A percentile compares a stretch with the other conserved stretches of the same genome.
These are phyloP conservation scores for Alternaria novae-zelandiae DNA, from an alignment of 2,329 filamentous ascomycete species.

Conservation along the genomic window DNA sequence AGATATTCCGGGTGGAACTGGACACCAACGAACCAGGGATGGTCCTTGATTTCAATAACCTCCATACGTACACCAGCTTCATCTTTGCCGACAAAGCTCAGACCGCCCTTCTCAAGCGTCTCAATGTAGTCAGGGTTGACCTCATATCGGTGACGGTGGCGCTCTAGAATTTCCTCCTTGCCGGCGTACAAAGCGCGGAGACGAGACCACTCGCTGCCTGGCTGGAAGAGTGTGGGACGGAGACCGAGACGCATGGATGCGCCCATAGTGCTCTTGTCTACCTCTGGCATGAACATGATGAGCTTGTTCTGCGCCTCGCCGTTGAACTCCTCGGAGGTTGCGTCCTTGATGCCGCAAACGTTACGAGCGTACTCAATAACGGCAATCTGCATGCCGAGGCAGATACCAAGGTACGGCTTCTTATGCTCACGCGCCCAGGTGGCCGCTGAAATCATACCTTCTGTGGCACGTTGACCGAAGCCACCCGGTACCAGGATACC, in stretches of 20 bases:
- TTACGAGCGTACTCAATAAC: slow-evolving; percentile 88
- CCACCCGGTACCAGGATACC: slow-evolving; percentile 76
- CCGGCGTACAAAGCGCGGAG: slow-evolving; percentile 76
- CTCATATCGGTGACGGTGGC: slow-evolving; percentile 89
- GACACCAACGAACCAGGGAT: slow-evolving; percentile 84
- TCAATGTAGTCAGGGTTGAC: slow-evolving; percentile 83
- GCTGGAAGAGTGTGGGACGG: slow-evolving; percentile 76
- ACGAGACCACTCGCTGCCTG: slow-evolving; percentile 76
- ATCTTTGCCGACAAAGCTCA: slow-evolving; percentile 81
- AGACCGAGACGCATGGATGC: slow-evolving; percentile 87
- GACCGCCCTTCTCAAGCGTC: slow-evolving; percentile 69
- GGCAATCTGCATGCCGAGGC: slow-evolving; percentile 90
- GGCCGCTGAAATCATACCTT: slow-evolving; percentile 89
- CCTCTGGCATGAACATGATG: slow-evolving; percentile 93
- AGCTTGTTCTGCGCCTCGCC: slow-evolving; percentile 69
- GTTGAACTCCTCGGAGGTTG: slow-evolving; percentile 64
- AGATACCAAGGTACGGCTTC: slow-evolving; percentile 85
- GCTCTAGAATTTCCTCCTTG: slow-evolving; percentile 62
- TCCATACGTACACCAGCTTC: slow-evolving; percentile 81
- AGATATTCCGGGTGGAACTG: slow-evolving; percentile 92
- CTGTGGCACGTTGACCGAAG: slow-evolving; percentile 80
- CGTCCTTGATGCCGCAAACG: slow-evolving; percentile 68
- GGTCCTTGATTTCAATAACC: slow-evolving; percentile 79
- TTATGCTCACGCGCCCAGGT: slow-evolving; percentile 85
- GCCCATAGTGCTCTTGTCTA: slow-evolving; percentile 76